Percentiles rank a stretch among this genome's conserved stretches.
Conservation (phyloP, 192 early-diverging fungal species). For the Coemansia reversa region DNA sequence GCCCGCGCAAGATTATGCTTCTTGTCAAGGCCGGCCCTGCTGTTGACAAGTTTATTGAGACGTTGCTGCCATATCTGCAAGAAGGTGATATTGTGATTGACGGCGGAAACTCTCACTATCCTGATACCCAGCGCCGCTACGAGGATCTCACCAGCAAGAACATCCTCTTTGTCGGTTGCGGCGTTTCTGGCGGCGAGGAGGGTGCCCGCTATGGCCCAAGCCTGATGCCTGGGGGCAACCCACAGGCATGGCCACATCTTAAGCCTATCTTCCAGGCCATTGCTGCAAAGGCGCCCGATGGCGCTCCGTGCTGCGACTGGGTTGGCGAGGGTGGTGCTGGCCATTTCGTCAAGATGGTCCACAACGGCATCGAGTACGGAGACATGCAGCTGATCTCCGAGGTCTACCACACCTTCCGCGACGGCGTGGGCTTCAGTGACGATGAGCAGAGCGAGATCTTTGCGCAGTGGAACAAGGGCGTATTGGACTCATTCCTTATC, state of each 20-base stretch:
- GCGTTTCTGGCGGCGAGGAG: constrained; percentile 99
- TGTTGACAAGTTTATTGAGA: constrained; percentile 94
- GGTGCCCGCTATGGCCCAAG: constrained; percentile 96
- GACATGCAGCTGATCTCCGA: constrained; percentile 99
- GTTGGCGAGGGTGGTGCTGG: constrained; percentile 96
- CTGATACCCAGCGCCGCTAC: constrained; percentile 88
- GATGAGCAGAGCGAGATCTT: constrained; percentile 92
- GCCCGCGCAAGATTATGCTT: constrained; percentile 96
- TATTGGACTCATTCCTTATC: constrained; percentile 95
- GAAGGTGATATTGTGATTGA: constrained; percentile 95
- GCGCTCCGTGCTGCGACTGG: constrained; percentile 97
- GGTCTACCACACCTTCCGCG: constrained; percentile 91
- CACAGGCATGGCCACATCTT: constrained; percentile 88
- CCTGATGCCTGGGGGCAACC: constrained; percentile 96
- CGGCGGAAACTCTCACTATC: constrained; percentile 99
- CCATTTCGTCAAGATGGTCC: constrained; percentile 99
- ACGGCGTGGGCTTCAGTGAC: constrained; percentile 73
- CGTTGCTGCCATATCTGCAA: constrained; percentile 85
- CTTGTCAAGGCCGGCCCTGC: constrained; percentile 95
- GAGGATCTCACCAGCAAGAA: constrained; percentile 89
- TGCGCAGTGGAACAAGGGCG: constrained; percentile 94
- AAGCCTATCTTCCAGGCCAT: constrained; percentile 97
- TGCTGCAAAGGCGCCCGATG: constrained; percentile 79
- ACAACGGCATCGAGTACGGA: constrained; percentile 99
- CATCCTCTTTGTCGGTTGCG: constrained; percentile 91